Conservation (phyloP, 2,329 filamentous ascomycete species). For the Cryphonectria parasitica region DNA sequence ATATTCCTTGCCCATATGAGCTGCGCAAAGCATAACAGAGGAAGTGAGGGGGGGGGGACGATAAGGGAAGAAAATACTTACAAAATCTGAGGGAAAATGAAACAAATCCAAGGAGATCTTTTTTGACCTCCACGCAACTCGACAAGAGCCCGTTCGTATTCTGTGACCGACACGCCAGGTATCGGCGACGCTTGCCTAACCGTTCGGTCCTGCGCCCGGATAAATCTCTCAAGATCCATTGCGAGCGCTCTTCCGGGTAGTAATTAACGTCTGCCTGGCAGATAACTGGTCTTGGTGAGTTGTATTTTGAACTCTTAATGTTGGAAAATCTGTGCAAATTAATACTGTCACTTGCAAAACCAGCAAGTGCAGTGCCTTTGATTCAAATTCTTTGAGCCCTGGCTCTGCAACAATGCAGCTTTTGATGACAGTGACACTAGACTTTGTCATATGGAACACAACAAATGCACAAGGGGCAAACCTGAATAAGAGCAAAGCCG, state of each 20-base stretch:
- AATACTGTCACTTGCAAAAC: background rate
- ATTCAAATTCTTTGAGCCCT: background rate
- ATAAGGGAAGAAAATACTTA: background rate
- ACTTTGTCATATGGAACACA: background rate
- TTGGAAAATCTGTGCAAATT: background rate
- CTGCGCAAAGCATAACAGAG: background rate
- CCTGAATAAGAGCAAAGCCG: background rate
- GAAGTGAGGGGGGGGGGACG: background rate
- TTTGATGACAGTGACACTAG: background rate
- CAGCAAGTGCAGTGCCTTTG: background rate
- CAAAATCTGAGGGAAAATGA: constrained; percentile 23
- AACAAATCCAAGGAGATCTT: background rate
- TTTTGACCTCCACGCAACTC: constrained; percentile 16
- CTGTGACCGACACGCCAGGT: background rate
- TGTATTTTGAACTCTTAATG: background rate
- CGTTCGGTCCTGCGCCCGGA: constrained; percentile 2
- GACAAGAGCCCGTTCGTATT: constrained; percentile 14
- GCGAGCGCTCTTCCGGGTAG: background rate
- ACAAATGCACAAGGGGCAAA: background rate
- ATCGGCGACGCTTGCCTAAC: no score
- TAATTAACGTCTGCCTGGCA: background rate
- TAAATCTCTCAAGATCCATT: constrained; percentile 18
- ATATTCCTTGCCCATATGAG: background rate
- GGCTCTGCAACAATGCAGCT: background rate
- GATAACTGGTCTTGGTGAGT: no score